phyloP scores from a whole-genome alignment of 257 asterid species.

The Verbena officinalis region DNA sequence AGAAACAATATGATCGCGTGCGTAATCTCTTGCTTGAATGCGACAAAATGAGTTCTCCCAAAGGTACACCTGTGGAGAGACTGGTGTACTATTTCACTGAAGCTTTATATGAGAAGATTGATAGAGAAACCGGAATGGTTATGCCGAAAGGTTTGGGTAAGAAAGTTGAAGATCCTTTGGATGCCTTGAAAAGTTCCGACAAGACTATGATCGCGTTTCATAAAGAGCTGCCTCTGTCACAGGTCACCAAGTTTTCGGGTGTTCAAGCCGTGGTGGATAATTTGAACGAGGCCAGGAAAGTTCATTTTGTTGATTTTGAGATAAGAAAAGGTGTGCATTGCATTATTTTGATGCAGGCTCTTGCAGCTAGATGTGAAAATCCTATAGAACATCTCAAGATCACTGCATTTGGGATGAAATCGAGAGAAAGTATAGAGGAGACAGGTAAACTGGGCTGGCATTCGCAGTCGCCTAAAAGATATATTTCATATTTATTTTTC shows the following conservation, averaged over 20 bases:
- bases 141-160: constrained; percentile 27
- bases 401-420: constrained; percentile 51
- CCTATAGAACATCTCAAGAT: constrained; percentile 52
- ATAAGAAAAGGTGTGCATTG: constrained; percentile 54
- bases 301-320: constrained; percentile 58
- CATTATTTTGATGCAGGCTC: constrained; percentile 69
- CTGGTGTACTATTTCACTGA: constrained; percentile 52
- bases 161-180: constrained; percentile 30
- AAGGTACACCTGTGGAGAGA: constrained; percentile 42
- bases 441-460: constrained; percentile 31
- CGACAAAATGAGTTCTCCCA: constrained; percentile 30
- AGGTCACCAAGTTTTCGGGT: constrained; percentile 50
- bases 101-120: constrained; percentile 56
- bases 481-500: too few relatives aligned
- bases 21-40: constrained; percentile 38
- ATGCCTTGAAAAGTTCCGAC: constrained; percentile 20
- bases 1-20: constrained; percentile 41
- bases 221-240: constrained; percentile 44
- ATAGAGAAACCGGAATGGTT: constrained; percentile 45
- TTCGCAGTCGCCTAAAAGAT: too few relatives aligned
- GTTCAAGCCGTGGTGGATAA: constrained; percentile 58
- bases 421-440: constrained; percentile 45
- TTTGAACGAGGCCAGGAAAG: constrained; percentile 40
- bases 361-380: constrained; percentile 35
- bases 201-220: constrained; percentile 37